These are phyloP conservation scores for Phtheirospermum japonicum DNA, from an alignment of 257 asterid species.

Conservation along the genomic window DNA sequence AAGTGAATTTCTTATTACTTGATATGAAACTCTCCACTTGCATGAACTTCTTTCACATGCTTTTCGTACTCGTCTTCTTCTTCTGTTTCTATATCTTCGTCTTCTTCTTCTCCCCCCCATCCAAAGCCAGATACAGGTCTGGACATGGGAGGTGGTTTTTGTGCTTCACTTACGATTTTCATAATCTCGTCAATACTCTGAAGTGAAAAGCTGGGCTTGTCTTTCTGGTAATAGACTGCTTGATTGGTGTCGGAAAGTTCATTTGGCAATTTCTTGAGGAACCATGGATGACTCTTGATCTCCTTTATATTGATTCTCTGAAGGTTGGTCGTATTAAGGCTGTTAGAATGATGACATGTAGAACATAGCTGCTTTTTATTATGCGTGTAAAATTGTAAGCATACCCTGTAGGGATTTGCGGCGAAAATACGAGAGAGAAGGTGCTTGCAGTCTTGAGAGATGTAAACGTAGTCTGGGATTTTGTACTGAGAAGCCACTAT, in stretches of 20 bases:
- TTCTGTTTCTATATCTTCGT: slow-evolving; percentile 23
- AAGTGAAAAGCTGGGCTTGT: slow-evolving; percentile 54
- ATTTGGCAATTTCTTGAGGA: slow-evolving; percentile 47
- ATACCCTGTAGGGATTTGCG: slow-evolving; percentile 41
- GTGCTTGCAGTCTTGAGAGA: slow-evolving; percentile 54
- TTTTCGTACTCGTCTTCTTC: slow-evolving; percentile 70
- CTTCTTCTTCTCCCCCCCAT: slow-evolving; percentile 62
- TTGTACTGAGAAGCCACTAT: slow-evolving; percentile 48
- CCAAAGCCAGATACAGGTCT: slow-evolving; percentile 38
- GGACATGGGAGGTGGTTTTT: slow-evolving; percentile 44
- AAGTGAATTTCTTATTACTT: slow-evolving; percentile 5
- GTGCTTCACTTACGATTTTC: slow-evolving; percentile 68
- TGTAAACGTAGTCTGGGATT: slow-evolving; percentile 52
- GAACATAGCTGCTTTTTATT: not conserved
- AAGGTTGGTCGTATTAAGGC: not conserved
- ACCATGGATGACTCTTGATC: slow-evolving; percentile 26
- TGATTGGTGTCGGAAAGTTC: slow-evolving; percentile 59
- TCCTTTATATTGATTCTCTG: slow-evolving; percentile 25
- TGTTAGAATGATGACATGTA: not conserved
- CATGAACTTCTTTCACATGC: slow-evolving; percentile 66
- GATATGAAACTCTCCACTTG: slow-evolving; percentile 65
- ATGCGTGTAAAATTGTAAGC: not conserved
- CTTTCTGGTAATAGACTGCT: slow-evolving; percentile 50
- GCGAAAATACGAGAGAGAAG: slow-evolving; percentile 50
- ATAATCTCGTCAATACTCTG: slow-evolving; percentile 66